phyloP scores from a whole-genome alignment of 257 asterid genomes.

The Scutellaria barbata region DNA sequence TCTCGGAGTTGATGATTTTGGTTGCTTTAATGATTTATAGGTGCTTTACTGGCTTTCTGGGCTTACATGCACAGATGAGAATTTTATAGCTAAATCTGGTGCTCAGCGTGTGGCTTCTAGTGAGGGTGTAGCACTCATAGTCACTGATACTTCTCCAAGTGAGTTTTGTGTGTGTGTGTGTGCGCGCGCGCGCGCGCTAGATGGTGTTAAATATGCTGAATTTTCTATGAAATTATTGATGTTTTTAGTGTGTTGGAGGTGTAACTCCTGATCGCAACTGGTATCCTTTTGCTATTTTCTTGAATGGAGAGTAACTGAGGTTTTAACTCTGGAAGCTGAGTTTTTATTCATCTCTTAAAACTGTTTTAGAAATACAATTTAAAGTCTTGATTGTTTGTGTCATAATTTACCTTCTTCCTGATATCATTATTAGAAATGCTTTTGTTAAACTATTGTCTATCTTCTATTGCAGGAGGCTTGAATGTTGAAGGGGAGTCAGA shows the following conservation, averaged over 20 bases:
- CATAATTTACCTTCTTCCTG: conserved; percentile 3
- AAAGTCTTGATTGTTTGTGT: neutral
- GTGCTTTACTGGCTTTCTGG: conserved; percentile 99
- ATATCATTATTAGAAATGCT: neutral
- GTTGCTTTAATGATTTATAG: conserved; percentile 36
- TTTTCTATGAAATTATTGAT: too few relatives aligned
- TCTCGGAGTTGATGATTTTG: neutral
- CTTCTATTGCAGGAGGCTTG: conserved; percentile 77
- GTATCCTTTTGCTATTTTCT: neutral
- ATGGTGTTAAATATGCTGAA: too few relatives aligned
- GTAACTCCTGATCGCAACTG: neutral
- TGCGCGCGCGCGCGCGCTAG: too few relatives aligned
- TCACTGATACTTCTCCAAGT: conserved; percentile 95
- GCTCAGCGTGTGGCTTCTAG: conserved; percentile 93
- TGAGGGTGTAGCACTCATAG: conserved; percentile 78
- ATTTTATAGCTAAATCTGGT: conserved; percentile 85
- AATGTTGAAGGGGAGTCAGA: conserved; percentile 96
- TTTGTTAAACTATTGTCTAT: neutral
- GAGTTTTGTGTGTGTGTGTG: too few relatives aligned
- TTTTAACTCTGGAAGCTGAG: conserved; percentile 7
- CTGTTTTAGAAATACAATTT: neutral
- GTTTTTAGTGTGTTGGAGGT: neutral
- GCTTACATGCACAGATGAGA: conserved; percentile 92
- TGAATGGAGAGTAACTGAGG: neutral
- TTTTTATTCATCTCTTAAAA: conserved; percentile 4